These are phyloP conservation scores for Tulasnella sp. DNA, from an alignment of 768 basidiomycete species.

Conservation along the genomic window DNA sequence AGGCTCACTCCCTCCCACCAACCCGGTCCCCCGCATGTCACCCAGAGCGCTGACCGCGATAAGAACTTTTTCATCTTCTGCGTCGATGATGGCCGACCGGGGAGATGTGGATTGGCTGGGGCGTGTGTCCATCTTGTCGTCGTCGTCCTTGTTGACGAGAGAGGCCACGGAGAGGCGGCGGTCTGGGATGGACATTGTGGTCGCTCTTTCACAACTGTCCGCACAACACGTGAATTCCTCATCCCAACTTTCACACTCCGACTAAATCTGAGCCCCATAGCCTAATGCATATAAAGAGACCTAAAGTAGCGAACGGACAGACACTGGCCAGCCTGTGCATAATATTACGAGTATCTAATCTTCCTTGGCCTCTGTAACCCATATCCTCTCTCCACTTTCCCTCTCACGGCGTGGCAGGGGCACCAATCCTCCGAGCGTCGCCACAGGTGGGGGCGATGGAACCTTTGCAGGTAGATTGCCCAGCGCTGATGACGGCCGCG, in stretches of 20 bases:
- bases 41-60: slow-evolving; percentile 68
- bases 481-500: slow-evolving; percentile 6
- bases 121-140: too few relatives aligned
- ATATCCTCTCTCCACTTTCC: slow-evolving; percentile 6
- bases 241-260: too few relatives aligned
- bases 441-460: neutral
- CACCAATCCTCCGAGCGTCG: too few relatives aligned
- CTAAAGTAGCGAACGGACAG: neutral
- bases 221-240: too few relatives aligned
- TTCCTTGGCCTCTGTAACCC: neutral
- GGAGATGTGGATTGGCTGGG: neutral
- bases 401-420: slow-evolving; percentile 2
- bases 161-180: slow-evolving; percentile 11
- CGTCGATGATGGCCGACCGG: slow-evolving; percentile 5
- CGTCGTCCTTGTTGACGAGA: slow-evolving; percentile 7
- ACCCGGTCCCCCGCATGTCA: slow-evolving; percentile 43
- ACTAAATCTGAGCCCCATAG: too few relatives aligned
- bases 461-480: neutral
- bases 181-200: too few relatives aligned
- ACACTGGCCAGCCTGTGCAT: slow-evolving; percentile 4
- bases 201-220: too few relatives aligned
- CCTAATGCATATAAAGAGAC: too few relatives aligned
- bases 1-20: neutral
- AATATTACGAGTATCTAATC: neutral
- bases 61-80: slow-evolving; percentile 53